A percentile compares a stretch with the other conserved stretches of the same genome.
These are phyloP conservation scores for Calonectria naviculata DNA, from an alignment of 2,329 filamentous ascomycete species.

Conservation along the genomic window DNA sequence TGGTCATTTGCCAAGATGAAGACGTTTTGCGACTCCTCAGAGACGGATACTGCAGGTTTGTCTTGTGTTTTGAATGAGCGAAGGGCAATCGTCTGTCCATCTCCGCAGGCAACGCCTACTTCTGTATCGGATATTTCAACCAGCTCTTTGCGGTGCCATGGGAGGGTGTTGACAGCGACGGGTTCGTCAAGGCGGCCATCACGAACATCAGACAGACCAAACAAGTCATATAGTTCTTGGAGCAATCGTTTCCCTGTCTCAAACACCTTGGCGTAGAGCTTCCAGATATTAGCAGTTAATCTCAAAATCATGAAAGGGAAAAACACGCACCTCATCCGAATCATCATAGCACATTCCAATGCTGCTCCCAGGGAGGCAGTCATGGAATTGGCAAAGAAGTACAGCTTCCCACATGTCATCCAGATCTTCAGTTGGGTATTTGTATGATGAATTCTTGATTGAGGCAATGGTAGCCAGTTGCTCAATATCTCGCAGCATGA, in stretches of 20 bases:
- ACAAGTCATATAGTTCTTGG: constrained; percentile 73
- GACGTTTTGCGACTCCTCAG: constrained; percentile 65
- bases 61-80: constrained; percentile 59
- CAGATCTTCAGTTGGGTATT: constrained; percentile 93
- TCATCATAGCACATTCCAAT: constrained; percentile 99
- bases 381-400: constrained; percentile 95
- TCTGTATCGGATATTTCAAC: constrained; percentile 69
- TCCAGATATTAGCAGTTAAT: constrained; percentile 11
- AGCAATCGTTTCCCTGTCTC: constrained; percentile 78
- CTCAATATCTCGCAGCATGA: constrained; percentile 88
- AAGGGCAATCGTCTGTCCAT: constrained; percentile 63
- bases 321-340: constrained; percentile 75
- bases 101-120: constrained; percentile 67
- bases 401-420: constrained; percentile 96
- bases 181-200: constrained; percentile 58
- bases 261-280: constrained; percentile 87
- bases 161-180: constrained; percentile 84
- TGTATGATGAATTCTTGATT: constrained; percentile 77
- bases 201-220: constrained; percentile 68
- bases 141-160: constrained; percentile 84
- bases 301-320: background rate
- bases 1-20: constrained; percentile 86
- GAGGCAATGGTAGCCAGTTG: constrained; percentile 88
- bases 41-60: constrained; percentile 62
- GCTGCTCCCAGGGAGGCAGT: constrained; percentile 92